Base-by-base conservation (phyloP, 179 eudicot species). In the Beta corolliflora region DNA sequence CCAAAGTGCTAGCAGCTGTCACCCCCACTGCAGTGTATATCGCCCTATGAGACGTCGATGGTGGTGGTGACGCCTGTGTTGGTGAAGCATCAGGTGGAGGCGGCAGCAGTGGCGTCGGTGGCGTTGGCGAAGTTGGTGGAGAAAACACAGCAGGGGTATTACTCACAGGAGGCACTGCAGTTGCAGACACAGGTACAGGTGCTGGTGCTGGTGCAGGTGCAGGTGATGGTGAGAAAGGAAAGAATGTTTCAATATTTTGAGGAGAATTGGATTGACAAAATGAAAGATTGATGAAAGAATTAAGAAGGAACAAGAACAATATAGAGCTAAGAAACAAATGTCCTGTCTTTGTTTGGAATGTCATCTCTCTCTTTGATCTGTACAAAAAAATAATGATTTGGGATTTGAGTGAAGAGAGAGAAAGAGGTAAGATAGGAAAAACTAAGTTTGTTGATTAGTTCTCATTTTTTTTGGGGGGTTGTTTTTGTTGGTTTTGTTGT, bases 201-300 rank as follows among this genome's bases (percentile, higher is more conserved):
- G 3, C 52, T 1, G 86, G 82, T 3, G 87, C 73, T 7, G 25
- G 82, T 12, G 76, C 11, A 50, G 78, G 67, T 25, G 69, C 80
- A 60, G 92, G 85, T 5, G 90, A 79, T 18, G 82, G 79, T 7
- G 78, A 31, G 4, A 76, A 64, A 56, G 97, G 94, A 48, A 84
- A 95, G 80, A 85, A 83, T 4, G 88, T 85, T 83, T 95, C 87
- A 67, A 95, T 88, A 64, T 94, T 95, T 68, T 86, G 98, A 64
- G 91, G 85, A n/a, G 87, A 72, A 76, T 70, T 71, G 16, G 89
- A 86, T 83, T 87, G 89, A 31, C 83, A 86, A 4, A 71, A 77
- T 48, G 82, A 77, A 75, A 61, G 70, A 82, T 58, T 48, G 48
- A 79, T 46, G 7, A 80, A 52, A 36, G 71, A 84, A 84, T 70